Evolutionary conservation across 495 filamentous ascomycete species (phyloP), one percentile per base, ranked within the genome.

Genomic region (Neohortaea acidophila): DNA sequence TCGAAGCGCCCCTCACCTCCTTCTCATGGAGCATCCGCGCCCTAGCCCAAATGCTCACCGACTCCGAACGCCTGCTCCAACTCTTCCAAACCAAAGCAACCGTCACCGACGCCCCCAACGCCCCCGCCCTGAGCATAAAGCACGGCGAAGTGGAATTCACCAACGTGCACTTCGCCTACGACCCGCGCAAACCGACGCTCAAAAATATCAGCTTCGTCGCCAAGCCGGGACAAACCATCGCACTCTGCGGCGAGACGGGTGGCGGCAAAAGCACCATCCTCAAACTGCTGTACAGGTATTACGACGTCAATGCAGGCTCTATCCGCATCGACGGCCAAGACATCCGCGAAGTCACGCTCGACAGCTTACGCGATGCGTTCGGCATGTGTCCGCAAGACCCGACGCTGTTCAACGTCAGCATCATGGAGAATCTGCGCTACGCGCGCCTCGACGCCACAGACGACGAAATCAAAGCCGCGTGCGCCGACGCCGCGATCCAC

Each of bases 261-360:
- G 69, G 70, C 18, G 81, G 81, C 14, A 89, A 86, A 50, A 79
- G 79, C 2, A 82, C 79, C 2, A 74, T 82, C 26, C 59, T 84
- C 30, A 78, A 81, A 45, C 65, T 86, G 5, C 65, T 85, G 13
- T 51, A 52, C 35, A 51, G 81, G 0, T 77, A 78, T 52, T 85
- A 81, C 58, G 77, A 86, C 46, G 66, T 77, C 2, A 66, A 60
- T 3, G 50, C 51, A 10, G 81, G 81, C 1, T 60, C 57, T 2
- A 79, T 86, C 38, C 52, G 56, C n/a, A 79, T 87, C 35, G 81
- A 86, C 51, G 75, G 72, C 3, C 77, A 83, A 37, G 73, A 85
- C 49, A 72, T 85, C 34, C 65, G 69, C 12, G 67, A 79, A 27
- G 66, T 84, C 15, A 77, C 72, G 8, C 61, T 79, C 28, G 64